Percentiles rank a stretch among this genome's conserved stretches.
These are phyloP conservation scores for Agaricus sinodeliciosus DNA, from an alignment of 768 basidiomycete species.

Conservation along the genomic window DNA sequence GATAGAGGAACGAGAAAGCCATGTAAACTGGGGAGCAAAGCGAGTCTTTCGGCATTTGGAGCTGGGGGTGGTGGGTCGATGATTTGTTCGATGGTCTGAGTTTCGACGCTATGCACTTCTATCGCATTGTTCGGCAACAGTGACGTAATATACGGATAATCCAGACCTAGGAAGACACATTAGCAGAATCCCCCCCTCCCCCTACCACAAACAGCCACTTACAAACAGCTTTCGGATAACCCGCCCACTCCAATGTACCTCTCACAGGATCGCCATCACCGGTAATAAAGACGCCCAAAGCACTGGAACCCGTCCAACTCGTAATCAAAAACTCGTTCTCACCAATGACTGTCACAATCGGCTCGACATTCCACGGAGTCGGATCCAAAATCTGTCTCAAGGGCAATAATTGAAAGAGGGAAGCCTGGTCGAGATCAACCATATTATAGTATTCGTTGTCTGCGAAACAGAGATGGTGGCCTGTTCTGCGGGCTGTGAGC, in stretches of 20 bases:
- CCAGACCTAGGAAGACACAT: too few relatives aligned
- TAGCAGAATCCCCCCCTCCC: too few relatives aligned
- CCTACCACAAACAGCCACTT: conserved; percentile 24
- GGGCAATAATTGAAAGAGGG: conserved; percentile 68
- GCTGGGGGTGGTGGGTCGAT: conserved; percentile 36
- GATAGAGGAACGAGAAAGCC: conserved; percentile 47
- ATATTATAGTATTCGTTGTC: conserved; percentile 70
- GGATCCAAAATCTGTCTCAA: conserved; percentile 60
- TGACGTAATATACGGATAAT: conserved; percentile 75
- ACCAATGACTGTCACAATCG: conserved; percentile 68
- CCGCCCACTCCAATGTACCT: conserved; percentile 83
- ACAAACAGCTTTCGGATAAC: conserved; percentile 74
- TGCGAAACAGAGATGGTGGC: conserved; percentile 64
- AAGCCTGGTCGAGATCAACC: conserved; percentile 68
- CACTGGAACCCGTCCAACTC: conserved; percentile 76
- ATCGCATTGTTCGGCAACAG: conserved; percentile 75
- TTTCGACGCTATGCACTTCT: conserved; percentile 75
- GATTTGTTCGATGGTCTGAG: conserved; percentile 65
- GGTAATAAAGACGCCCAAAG: conserved; percentile 83
- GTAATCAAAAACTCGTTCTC: conserved; percentile 81
- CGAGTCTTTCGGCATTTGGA: conserved; percentile 14
- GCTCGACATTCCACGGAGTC: conserved; percentile 39
- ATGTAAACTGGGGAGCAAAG: conserved; percentile 31
- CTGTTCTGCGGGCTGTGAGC: conserved; percentile 50
- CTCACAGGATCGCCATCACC: conserved; percentile 83